Base-by-base conservation (phyloP, 495 filamentous ascomycete genomes). In the Melanomma pulvis-pyrius region DNA sequence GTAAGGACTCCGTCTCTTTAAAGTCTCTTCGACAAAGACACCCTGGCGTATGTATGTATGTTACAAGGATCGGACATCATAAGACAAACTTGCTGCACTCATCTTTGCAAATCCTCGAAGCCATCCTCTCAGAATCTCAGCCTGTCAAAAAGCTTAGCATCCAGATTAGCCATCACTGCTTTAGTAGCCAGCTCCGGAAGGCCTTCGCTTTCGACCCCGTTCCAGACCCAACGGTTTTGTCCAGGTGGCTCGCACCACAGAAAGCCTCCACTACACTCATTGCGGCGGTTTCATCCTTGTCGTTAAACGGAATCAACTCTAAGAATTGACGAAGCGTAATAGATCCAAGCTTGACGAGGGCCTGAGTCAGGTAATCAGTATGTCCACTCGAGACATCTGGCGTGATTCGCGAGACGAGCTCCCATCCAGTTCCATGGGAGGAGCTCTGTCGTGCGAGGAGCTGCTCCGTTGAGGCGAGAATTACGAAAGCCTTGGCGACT, bases 401-500 rank as follows among this genome's bases (percentile, higher is more conserved):
- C 8, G 36, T 59, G 46, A 61, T 51, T 7, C 41, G 21, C 12
- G 28, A 19, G 19, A 61, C 46, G 5, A 50, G 12, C 41, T 61
- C 58, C 58, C 58, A 61, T 1, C 58, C 58, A 12, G 36, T 34
- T 9, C 22, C 8, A 2, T 25, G 17, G 5, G 22, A 21, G 1
- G 41, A 29, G 5, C 21, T 15, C 21, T 61, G 22, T 15, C 58
- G 41, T 8, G 29, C 41, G 2, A 15, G 13, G 2, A 22, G 22
- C 21, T 61, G 58, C 58, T 61, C 58, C 2, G 15, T 61, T 3
- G 58, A 41, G 5, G 58, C 58, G 8, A 61, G 28, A 11, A 34
- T 51, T 26, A 22, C 29, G 19, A 61, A 61, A 22, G 58, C 58
- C 19, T 51, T 61, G 13, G 58, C n/a, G n/a, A 61, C 58, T 28